phyloP scores from a whole-genome alignment of 108 stramenopile species.

The Fragilariopsis cylindrus region DNA sequence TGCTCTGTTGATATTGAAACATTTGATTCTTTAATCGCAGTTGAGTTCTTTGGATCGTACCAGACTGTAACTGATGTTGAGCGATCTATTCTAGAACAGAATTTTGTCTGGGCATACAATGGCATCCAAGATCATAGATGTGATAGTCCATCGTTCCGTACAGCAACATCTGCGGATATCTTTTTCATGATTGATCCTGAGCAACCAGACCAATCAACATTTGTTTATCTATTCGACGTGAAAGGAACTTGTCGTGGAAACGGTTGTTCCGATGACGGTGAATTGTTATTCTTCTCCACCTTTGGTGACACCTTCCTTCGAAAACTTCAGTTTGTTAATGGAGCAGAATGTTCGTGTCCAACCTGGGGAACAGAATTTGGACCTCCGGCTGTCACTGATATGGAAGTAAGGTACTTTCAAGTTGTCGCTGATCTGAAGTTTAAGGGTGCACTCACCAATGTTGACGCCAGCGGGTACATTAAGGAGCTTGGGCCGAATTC shows the following conservation, averaged over 20 bases:
- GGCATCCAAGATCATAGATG: constrained; percentile 28
- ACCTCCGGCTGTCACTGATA: constrained; percentile 25
- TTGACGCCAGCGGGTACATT: constrained; percentile 29
- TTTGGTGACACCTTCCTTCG: neutral
- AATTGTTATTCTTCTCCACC: constrained; percentile 17
- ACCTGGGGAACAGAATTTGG: neutral
- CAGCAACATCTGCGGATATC: constrained; percentile 21
- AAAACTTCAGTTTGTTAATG: constrained; percentile 14
- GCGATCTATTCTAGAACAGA: constrained; percentile 17
- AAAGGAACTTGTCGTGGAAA: constrained; percentile 34
- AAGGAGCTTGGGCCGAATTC: constrained; percentile 14
- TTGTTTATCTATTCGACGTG: constrained; percentile 28
- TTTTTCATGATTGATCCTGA: constrained; percentile 18
- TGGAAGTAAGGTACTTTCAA: constrained; percentile 27
- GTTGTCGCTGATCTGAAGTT: constrained; percentile 21
- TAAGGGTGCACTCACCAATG: constrained; percentile 13
- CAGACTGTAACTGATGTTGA: constrained; percentile 24
- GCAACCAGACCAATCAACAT: constrained; percentile 10
- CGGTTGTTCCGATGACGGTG: constrained; percentile 22
- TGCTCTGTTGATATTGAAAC: constrained; percentile 23
- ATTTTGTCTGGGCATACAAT: constrained; percentile 34
- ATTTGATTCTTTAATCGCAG: constrained; percentile 22
- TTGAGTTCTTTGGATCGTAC: constrained; percentile 33
- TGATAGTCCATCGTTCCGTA: constrained; percentile 32
- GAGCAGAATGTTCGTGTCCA: constrained; percentile 26